phyloP scores from a whole-genome alignment of 2,329 filamentous ascomycete genomes.

The Diaporthe sp. region DNA sequence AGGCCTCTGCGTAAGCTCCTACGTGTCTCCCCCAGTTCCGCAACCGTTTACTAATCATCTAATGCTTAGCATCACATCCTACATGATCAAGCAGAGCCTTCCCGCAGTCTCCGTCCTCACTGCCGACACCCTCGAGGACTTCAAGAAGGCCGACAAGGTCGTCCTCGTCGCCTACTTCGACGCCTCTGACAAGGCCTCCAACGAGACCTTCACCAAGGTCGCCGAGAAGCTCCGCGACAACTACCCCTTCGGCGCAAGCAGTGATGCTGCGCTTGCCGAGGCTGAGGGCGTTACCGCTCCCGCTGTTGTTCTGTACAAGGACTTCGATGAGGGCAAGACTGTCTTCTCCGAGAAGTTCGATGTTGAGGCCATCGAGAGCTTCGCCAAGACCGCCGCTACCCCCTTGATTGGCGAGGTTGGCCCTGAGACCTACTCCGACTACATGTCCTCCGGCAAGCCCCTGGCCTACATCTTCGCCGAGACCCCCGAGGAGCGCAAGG shows the following conservation, averaged over 20 bases:
- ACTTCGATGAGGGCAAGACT: constrained; percentile 96
- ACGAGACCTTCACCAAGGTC: constrained; percentile 82
- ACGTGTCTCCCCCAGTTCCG: background rate
- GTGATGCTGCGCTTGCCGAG: constrained; percentile 86
- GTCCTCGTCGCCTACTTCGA: constrained; percentile 92
- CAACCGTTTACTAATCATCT: constrained; percentile 13
- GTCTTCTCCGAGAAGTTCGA: constrained; percentile 86
- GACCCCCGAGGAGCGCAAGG: constrained; percentile 87
- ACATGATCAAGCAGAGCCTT: constrained; percentile 98
- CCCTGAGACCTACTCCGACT: constrained; percentile 94
- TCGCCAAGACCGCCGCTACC: constrained; percentile 86
- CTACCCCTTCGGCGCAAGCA: constrained; percentile 92
- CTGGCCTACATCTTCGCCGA: constrained; percentile 98
- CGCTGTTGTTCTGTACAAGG: constrained; percentile 94
- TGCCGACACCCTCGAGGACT: constrained; percentile 88
- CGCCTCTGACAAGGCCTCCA: constrained; percentile 84
- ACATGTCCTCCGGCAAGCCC: constrained; percentile 93
- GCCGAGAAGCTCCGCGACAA: constrained; percentile 86
- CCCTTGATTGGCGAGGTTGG: constrained; percentile 96
- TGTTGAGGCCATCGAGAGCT: constrained; percentile 81
- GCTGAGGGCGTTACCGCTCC: constrained; percentile 91
- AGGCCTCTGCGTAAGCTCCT: constrained; percentile 77
- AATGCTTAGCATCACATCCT: constrained; percentile 72
- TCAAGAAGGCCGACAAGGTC: constrained; percentile 98
- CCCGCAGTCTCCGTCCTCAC: constrained; percentile 89